A percentile compares a stretch with the other conserved stretches of the same genome.
Conservation (phyloP, 2,329 filamentous ascomycete genomes). For the Epichloe gansuensis region DNA sequence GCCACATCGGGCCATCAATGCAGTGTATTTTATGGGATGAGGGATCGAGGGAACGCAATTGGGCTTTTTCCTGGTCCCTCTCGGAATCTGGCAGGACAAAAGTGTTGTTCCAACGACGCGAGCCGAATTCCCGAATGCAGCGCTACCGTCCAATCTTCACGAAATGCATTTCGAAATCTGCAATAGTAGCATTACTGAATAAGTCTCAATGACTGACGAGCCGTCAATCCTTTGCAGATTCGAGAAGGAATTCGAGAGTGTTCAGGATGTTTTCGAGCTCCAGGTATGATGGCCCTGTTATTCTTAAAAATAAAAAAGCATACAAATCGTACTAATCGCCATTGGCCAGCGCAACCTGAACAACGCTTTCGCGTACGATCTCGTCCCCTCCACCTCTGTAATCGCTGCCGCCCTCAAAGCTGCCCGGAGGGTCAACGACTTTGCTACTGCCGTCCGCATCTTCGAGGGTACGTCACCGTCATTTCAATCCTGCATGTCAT, state of each 20-base stretch:
- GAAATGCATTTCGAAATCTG: not conserved
- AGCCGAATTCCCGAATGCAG: not conserved
- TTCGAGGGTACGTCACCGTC: constrained; percentile 72
- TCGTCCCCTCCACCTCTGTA: constrained; percentile 88
- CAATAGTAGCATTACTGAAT: not conserved
- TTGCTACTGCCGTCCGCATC: constrained; percentile 91
- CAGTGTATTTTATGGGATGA: not conserved
- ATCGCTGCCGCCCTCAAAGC: constrained; percentile 85
- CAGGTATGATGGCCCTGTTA: constrained; percentile 54
- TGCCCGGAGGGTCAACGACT: constrained; percentile 94
- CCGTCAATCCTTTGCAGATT: constrained; percentile 49
- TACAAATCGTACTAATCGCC: constrained; percentile 7
- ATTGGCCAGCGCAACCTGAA: constrained; percentile 69
- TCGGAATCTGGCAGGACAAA: not conserved
- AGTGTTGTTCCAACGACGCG: not conserved
- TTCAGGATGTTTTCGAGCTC: constrained; percentile 99
- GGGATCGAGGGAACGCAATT: not conserved
- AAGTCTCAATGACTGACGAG: constrained; percentile 18
- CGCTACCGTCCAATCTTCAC: not conserved
- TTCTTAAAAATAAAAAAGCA: constrained; percentile 2
- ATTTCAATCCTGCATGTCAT: not conserved
- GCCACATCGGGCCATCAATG: not conserved
- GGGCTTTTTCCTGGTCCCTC: not conserved
- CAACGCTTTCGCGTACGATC: constrained; percentile 99
- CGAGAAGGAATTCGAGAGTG: constrained; percentile 96